Conservation (phyloP, 139 green algal genomes). For the Chlorella sp. region DNA sequence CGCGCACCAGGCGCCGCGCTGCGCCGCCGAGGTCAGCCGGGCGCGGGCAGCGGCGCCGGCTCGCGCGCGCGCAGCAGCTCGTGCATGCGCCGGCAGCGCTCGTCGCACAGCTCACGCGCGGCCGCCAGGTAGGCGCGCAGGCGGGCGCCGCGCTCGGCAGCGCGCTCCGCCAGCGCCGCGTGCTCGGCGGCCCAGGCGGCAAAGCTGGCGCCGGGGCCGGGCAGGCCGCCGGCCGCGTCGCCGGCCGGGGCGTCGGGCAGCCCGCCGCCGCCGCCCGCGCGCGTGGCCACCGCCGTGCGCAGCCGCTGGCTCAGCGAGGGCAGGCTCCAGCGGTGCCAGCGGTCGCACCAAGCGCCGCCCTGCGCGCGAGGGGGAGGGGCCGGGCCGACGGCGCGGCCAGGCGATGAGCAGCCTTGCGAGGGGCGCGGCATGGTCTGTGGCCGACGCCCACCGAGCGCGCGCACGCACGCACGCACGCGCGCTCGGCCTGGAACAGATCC, state of each 20-base stretch:
- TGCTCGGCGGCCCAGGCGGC: no score
- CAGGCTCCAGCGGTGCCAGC: slow-evolving; percentile 14
- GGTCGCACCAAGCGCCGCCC: slow-evolving; percentile 10
- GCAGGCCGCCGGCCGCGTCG: not conserved
- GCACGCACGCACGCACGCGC: not conserved
- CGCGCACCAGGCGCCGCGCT: no score
- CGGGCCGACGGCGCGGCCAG: not conserved
- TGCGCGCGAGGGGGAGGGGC: not conserved
- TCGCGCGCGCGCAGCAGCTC: no score
- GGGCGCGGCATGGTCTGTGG: not conserved
- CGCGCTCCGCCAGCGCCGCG: no score
- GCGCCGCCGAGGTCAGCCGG: no score
- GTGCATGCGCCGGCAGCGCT: no score
- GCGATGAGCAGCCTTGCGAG: slow-evolving; percentile 3
- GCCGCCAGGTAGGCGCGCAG: no score
- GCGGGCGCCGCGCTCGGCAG: no score
- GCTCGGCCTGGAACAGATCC: not conserved
- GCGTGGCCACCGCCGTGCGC: not conserved
- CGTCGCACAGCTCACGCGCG: no score
- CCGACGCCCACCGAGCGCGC: not conserved
- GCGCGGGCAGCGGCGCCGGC: no score
- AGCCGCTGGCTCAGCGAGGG: slow-evolving; percentile 25
- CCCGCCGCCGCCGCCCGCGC: not conserved
- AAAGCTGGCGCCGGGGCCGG: no score
- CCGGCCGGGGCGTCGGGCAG: not conserved